Conservation (phyloP, 768 basidiomycete genomes). For the Lentinus tigrinus region DNA sequence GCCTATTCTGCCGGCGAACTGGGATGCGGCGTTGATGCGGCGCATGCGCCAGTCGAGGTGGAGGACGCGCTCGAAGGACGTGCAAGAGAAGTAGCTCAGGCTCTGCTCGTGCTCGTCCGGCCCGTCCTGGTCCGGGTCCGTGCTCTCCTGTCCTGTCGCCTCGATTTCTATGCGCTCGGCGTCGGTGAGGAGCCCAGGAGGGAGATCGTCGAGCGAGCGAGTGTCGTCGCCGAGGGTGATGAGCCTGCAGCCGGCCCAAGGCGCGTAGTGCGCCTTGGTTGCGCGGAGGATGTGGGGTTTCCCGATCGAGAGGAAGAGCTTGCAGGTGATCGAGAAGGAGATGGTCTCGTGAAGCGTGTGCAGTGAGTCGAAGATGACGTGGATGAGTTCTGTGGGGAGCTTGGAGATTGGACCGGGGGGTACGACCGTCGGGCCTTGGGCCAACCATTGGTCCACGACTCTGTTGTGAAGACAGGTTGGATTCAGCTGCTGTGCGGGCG, state of each 20-base stretch:
- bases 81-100: not conserved
- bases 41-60: not conserved
- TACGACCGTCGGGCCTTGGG: not conserved
- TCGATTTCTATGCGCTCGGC: not conserved
- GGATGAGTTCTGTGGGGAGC: not conserved
- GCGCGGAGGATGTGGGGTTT: not conserved
- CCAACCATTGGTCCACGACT: not conserved
- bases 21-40: not conserved
- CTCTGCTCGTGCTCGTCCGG: not conserved
- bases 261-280: not conserved
- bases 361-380: not conserved
- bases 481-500: not conserved
- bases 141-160: not conserved
- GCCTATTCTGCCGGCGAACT: not conserved
- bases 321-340: slow-evolving; percentile 5
- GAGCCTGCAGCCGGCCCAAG: slow-evolving; percentile 1
- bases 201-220: not conserved
- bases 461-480: not conserved
- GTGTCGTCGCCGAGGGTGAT: not conserved
- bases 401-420: not conserved
- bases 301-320: not conserved
- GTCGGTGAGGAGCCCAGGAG: not conserved
- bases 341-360: not conserved
- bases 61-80: not conserved
- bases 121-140: not conserved